Evolutionary conservation across 2,329 filamentous ascomycete genomes (phyloP), one percentile per base, ranked within the genome.

Genomic region (Parasarocladium wereldwijsianum): DNA sequence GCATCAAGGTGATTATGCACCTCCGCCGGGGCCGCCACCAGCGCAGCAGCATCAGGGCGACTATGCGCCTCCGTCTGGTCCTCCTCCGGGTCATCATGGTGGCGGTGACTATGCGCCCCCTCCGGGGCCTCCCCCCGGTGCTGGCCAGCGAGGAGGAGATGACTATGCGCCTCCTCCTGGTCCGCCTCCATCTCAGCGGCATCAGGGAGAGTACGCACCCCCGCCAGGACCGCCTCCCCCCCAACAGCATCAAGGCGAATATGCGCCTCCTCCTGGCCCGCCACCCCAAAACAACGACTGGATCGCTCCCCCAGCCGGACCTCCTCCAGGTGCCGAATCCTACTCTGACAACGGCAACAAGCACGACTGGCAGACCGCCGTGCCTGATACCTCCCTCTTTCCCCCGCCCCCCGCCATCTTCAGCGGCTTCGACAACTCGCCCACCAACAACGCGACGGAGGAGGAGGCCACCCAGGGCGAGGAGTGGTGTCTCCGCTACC

Each of bases 351-450:
- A 40, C 20, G 41, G 43, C 26, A 36, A 39, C 4, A 48, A 71
- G 40, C 77, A 84, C 46, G 71, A 80, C 51, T 85, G 80, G 80
- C 62, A 74, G 39, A 45, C 65, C 6, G 67, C 74, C 3, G 76
- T 84, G 2, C 77, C 79, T 0, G 79, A 85, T 48, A 83, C 71
- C 2, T 62, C 76, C 1, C 62, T 80, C 8, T 69, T 85, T 24
- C 79, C 79, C 2, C 78, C 78, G 0, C 80, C 80, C 1, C 80
- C 80, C 0, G 66, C 67, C 17, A 64, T 83, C 45, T 73, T 72
- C 50, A 55, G 54, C 32, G 69, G 69, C 28, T 71, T 72, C 43
- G 70, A 80, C 35, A 55, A 50, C 18, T 83, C 77, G 9, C 70
- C 73, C 0, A 65, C 75, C 3, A 74, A 70, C 45, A 87, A 87